Evolutionary conservation across 2,329 filamentous ascomycete genomes (phyloP).

Genomic region (Seiridium unicorne): DNA sequence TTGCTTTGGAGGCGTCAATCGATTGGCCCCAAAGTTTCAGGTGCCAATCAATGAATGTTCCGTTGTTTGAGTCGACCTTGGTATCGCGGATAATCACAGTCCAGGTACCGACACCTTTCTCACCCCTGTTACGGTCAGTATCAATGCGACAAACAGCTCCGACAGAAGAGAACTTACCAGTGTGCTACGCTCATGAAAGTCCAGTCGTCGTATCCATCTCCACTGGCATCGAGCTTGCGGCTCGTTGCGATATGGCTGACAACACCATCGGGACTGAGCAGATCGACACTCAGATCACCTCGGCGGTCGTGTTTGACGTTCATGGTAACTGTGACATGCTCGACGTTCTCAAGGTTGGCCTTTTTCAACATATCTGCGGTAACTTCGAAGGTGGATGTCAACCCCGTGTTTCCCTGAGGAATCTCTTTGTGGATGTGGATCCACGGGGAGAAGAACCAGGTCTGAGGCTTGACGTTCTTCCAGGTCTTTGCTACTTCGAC

Average conservation of each 20-base stretch:
- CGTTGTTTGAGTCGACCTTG: slow-evolving; percentile 70
- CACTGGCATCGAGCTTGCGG: slow-evolving; percentile 65
- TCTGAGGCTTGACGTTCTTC: slow-evolving; percentile 88
- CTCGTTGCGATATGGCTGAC: slow-evolving; percentile 80
- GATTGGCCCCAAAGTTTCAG: slow-evolving; percentile 91
- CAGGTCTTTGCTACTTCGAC: slow-evolving; percentile 85
- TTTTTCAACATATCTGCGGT: slow-evolving; percentile 76
- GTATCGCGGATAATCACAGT: slow-evolving; percentile 87
- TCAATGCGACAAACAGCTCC: background rate
- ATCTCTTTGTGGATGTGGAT: slow-evolving; percentile 83
- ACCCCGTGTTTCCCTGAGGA: slow-evolving; percentile 78
- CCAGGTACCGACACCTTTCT: slow-evolving; percentile 85
- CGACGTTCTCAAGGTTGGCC: slow-evolving; percentile 81
- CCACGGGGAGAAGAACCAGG: slow-evolving; percentile 94
- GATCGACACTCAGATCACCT: slow-evolving; percentile 88
- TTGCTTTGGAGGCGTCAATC: slow-evolving; percentile 72
- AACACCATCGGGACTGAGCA: slow-evolving; percentile 79
- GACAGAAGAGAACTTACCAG: slow-evolving; percentile 59
- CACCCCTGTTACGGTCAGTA: slow-evolving; percentile 60
- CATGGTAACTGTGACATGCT: slow-evolving; percentile 98
- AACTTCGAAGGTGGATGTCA: slow-evolving; percentile 79
- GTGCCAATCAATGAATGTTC: slow-evolving; percentile 86
- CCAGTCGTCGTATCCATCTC: slow-evolving; percentile 84
- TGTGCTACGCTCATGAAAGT: slow-evolving; percentile 99
- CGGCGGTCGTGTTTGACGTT: slow-evolving; percentile 85